Evolutionary conservation across 2,329 filamentous ascomycete genomes (phyloP), one percentile per base, ranked within the genome.

Genomic region (Xylariaceae sp.): DNA sequence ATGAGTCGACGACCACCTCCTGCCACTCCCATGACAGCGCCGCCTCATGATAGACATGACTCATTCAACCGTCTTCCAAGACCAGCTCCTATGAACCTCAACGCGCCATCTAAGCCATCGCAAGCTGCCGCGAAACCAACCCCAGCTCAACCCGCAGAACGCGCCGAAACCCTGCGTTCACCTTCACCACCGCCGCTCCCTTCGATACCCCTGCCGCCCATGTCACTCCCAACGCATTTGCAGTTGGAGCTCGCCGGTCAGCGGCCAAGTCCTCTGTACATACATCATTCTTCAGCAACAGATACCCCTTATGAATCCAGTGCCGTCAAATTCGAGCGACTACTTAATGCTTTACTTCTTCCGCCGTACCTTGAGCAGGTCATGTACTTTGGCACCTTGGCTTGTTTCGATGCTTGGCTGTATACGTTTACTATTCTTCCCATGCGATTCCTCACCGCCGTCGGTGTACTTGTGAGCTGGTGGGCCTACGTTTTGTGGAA

Each of bases 401-500:
- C 93, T 5, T 99, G 94, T 74, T 79, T 99, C 4, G 94, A 99
- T 72, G 89, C 93, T 1, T 99, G 93, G 92, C 82, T 99, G 1
- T 94, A 97, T 75, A 95, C 91, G 0, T 95, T 99, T 68, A 99
- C 94, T 0, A 96, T 99, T 50, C 78, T 99, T 0, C 94, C 94
- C 0, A 81, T 99, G 60, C 84, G 94, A 2, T 97, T 99, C 67
- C 73, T 89, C 56, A 88, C 92, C 60, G 93, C 94, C 0, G 68
- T 93, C 0, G 85, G 84, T 17, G 86, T 97, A 2, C 76, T 99
- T 30, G 73, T 85, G 8, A 82, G 84, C 61, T 97, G 92, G 82
- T 96, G 90, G 90, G 80, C 74, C 1, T 84, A 88, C 39, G 83
- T 92, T 18, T 66, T 93, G 1, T 79, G 80, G 3, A 88, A 87